A percentile compares a stretch with the other conserved stretches of the same genome.
Evolutionary conservation across 2,329 filamentous ascomycete genomes (phyloP).

Genomic region (Penicillium rolfsii): DNA sequence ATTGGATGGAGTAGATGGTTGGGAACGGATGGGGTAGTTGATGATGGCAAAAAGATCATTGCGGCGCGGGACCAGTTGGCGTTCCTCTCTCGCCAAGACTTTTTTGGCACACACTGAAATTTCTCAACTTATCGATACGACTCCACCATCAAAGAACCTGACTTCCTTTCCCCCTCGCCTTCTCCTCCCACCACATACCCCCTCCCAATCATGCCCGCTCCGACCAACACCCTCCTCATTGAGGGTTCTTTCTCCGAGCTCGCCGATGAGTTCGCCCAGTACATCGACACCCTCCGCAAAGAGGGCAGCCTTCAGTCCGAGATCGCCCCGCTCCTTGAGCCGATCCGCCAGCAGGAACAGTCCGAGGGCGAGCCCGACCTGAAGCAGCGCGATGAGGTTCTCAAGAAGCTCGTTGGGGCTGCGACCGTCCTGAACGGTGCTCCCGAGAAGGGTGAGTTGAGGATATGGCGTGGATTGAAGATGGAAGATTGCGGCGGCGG

Average conservation of each 20-base stretch:
- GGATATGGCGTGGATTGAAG: conserved; percentile 2
- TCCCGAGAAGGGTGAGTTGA: conserved; percentile 74
- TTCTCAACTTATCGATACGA: conserved; percentile 44
- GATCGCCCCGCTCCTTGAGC: conserved; percentile 69
- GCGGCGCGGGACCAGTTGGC: conserved; percentile 16
- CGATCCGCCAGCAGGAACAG: conserved; percentile 58
- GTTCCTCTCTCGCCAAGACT: conserved; percentile 41
- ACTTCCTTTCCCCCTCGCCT: conserved; percentile 16
- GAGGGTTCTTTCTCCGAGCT: conserved; percentile 95
- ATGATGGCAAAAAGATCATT: background rate
- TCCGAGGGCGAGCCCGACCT: conserved; percentile 56
- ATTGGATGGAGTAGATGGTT: background rate
- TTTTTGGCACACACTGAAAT: conserved; percentile 49
- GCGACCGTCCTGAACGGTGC: conserved; percentile 77
- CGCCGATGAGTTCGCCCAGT: conserved; percentile 90
- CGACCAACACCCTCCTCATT: conserved; percentile 68
- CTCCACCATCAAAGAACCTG: conserved; percentile 40
- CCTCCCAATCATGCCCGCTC: conserved; percentile 57
- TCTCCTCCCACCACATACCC: conserved; percentile 24
- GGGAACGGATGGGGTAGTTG: background rate
- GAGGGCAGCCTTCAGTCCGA: conserved; percentile 62
- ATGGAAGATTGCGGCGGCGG: conserved; percentile 13
- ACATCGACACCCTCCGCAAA: conserved; percentile 81
- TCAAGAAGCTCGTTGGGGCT: conserved; percentile 85
- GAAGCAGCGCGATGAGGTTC: conserved; percentile 75